A percentile compares a stretch with the other conserved stretches of the same genome.
Conservation (phyloP, 257 asterid species). For the Primulina huaijiensis region DNA sequence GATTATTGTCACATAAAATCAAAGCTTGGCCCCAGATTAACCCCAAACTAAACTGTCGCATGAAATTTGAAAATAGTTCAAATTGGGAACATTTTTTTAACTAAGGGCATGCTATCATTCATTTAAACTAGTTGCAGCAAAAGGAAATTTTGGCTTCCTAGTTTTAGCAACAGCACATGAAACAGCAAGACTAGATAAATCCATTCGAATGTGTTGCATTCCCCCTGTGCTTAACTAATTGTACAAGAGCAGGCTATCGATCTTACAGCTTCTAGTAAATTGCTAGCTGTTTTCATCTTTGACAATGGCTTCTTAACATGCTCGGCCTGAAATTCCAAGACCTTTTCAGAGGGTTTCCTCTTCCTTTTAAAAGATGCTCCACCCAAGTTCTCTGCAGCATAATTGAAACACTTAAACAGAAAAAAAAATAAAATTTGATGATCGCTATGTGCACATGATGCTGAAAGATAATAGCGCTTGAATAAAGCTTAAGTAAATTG, state of each 20-base stretch:
- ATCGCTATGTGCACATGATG: not conserved
- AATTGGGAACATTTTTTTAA: not conserved
- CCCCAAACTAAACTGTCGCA: not conserved
- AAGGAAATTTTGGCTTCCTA: not conserved
- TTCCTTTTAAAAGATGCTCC: conserved; percentile 53
- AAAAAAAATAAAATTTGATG: not conserved
- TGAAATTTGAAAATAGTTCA: too few relatives aligned
- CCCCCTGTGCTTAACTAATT: not conserved
- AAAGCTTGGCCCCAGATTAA: not conserved
- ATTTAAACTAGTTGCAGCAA: not conserved
- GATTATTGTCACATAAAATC: not conserved
- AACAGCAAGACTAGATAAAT: not conserved
- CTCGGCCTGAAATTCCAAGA: conserved; percentile 49
- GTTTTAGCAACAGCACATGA: not conserved
- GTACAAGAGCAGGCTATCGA: conserved; percentile 22
- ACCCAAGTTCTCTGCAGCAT: conserved; percentile 68
- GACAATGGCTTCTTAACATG: conserved; percentile 48
- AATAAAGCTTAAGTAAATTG: conserved; percentile 1
- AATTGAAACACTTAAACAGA: conserved; percentile 42
- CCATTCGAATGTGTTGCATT: not conserved
- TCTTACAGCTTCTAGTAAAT: conserved; percentile 29
- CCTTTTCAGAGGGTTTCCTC: conserved; percentile 72
- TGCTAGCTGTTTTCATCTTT: conserved; percentile 44
- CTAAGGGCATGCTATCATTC: not conserved
- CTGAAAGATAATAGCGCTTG: conserved; percentile 1